Base-by-base conservation (phyloP, 2,329 filamentous ascomycete genomes). In the Cladosporium austrohemisphaericum region DNA sequence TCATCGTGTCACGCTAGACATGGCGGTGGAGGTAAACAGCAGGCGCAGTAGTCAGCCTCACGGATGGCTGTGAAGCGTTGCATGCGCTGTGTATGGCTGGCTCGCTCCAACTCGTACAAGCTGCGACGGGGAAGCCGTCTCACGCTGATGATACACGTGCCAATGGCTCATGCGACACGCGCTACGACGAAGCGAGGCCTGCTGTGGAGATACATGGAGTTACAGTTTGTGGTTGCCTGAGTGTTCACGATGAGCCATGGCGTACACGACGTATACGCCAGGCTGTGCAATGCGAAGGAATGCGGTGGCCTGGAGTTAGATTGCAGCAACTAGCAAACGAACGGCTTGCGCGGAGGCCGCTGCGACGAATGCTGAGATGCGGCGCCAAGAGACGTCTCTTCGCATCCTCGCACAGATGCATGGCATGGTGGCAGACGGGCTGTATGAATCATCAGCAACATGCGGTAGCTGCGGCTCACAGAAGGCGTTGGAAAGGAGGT, bases 281-380 rank as follows among this genome's bases (percentile, higher is more conserved):
- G 43, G 43, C 43, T 47, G 43, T 47, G 43, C 43, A 37, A 16
- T 4, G 19, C 22, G 32, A 37, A 47, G 43, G 43, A 47, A 47
- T 47, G 43, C 43, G 43, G 43, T 47, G 43, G 43, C 43, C 43
- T 47, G 23, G 43, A 47, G 43, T 37, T 37, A 47, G 43, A 47
- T 47, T 47, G 43, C 43, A 29, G 32, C 20, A 47, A 16, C 14
- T 7, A 3, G 11, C 9, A 5, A 4, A 7, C 16, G 25, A 35
- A 37, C 43, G 43, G 41, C 28, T 18, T 25, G 28, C 43, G 43
- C 43, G 43, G 43, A 38, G 33, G 20, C 22, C 43, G 43, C 25
- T 18, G 20, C 13, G 6, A 16, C 22, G 18, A 44, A n/a, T 8
- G 43, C 43, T 47, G 33, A 47, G 43, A 47, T n/a, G 22, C 19